Base-by-base conservation (phyloP, 352 stramenopile species). In the Thalassiosira mediterranea region DNA sequence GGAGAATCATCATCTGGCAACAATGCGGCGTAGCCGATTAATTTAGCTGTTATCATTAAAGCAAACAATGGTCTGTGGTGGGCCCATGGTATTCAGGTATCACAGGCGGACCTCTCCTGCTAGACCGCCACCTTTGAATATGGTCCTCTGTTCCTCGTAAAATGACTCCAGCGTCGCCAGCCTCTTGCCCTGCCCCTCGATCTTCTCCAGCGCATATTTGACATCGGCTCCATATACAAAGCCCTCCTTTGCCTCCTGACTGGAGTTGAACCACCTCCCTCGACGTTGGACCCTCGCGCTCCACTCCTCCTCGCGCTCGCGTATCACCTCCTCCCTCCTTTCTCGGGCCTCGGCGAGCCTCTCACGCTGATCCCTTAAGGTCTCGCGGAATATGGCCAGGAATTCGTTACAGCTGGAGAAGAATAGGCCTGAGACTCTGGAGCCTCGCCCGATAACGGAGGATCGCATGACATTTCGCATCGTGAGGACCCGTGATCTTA, bases 141-240 rank as follows among this genome's bases (percentile, higher is more conserved):
- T 78, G 15, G 60, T 38, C 56, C 73, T 78, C 56, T 82, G 73
- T 25, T 82, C 73, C 29, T 78, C 38, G 60, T 82, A 82, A 67
- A 82, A 82, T 38, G 46, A 34, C 49, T 77, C 40, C 21, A 82
- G 32, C 2, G 73, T 82, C 3, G 57, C 62, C 15, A 82, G 8
- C 37, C 73, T 48, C 31, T 46, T 23, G 25, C 59, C 54, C 29
- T 82, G 73, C 31, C 56, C 73, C 37, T 73, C 8, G 51, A 82
- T 82, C 53, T 66, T 73, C 1, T 42, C 29, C 21, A 65, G 47
- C 1, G 66, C 48, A 68, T 79, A 76, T 37, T 42, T 8, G 32
- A 83, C 60, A 67, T 76, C 67, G 29, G 51, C 52, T 26, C 59
- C 25, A 57, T 79, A 74, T 1, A 83, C 57, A 71, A 77, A 71